Conservation (phyloP, 164 flowering plant genomes). For the Hamamelis virginiana region DNA sequence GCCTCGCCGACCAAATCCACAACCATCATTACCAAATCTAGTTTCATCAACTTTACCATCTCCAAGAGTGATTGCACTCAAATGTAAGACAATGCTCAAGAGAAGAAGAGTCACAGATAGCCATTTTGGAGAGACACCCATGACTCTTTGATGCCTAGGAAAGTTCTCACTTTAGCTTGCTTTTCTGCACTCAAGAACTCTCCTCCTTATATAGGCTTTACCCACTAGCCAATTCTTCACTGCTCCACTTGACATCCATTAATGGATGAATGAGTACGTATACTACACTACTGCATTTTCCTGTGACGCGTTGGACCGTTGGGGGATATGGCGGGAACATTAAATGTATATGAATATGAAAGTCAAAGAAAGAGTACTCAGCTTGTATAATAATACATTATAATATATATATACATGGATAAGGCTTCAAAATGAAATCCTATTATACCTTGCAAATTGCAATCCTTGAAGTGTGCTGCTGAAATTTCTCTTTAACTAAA, state of each 20-base stretch:
- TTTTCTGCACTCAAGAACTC: not conserved
- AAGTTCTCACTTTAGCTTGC: slow-evolving; percentile 5
- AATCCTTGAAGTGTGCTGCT: no score
- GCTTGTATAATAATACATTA: not conserved
- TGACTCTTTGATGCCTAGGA: not conserved
- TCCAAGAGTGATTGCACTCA: slow-evolving; percentile 27
- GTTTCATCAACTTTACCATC: slow-evolving; percentile 30
- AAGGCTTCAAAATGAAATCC: no score
- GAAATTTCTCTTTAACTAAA: no score
- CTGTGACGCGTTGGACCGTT: slow-evolving; percentile 6
- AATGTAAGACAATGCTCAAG: slow-evolving; percentile 29
- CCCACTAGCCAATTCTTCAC: slow-evolving; percentile 5
- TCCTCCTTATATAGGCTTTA: slow-evolving; percentile 22
- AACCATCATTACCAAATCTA: slow-evolving; percentile 26
- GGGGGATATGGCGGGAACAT: not conserved
- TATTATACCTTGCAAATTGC: no score
- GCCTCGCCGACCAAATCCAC: slow-evolving; percentile 17
- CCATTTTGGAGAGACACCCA: slow-evolving; percentile 33
- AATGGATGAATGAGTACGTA: slow-evolving; percentile 9
- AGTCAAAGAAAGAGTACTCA: slow-evolving; percentile 15
- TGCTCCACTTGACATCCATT: slow-evolving; percentile 2
- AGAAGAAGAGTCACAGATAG: slow-evolving; percentile 22
- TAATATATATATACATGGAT: no score
- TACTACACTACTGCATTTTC: no score
- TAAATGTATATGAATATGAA: not conserved